These are phyloP conservation scores for Scheffersomyces stambukii DNA, from an alignment of 1,139 yeast species.

Conservation along the genomic window DNA sequence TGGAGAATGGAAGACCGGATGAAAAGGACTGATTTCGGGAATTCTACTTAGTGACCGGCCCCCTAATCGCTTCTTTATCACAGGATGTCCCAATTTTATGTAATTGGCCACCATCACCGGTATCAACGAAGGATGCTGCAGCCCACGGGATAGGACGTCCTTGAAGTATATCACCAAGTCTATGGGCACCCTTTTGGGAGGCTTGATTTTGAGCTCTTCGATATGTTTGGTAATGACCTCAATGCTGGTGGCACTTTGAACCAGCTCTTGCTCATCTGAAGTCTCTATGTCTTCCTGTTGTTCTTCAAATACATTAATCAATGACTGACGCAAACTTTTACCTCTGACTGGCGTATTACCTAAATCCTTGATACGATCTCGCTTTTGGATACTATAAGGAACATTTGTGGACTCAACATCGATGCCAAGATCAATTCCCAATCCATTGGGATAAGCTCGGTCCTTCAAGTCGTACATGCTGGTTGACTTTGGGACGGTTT, in stretches of 20 bases:
- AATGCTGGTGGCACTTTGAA: slow-evolving; percentile 5
- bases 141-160: too few relatives aligned
- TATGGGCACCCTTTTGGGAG: slow-evolving; percentile 5
- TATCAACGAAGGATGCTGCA: too few relatives aligned
- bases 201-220: background rate
- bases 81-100: slow-evolving; percentile 18
- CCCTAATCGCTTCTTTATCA: slow-evolving; percentile 17
- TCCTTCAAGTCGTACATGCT: background rate
- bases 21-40: slow-evolving; percentile 30
- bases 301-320: slow-evolving; percentile 12
- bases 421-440: slow-evolving; percentile 36
- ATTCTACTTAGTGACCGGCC: slow-evolving; percentile 17
- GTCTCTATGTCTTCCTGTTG: slow-evolving; percentile 12
- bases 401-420: slow-evolving; percentile 25
- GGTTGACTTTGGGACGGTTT: slow-evolving; percentile 2
- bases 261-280: slow-evolving; percentile 5
- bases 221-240: slow-evolving; percentile 1
- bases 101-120: slow-evolving; percentile 27
- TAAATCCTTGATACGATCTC: slow-evolving; percentile 26
- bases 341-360: slow-evolving; percentile 1
- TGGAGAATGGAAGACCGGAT: slow-evolving; percentile 30
- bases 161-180: slow-evolving; percentile 7
- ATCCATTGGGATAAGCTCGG: slow-evolving; percentile 8
- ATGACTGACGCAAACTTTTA: slow-evolving; percentile 11
- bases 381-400: slow-evolving; percentile 33